Evolutionary conservation across 148 eudicot species (phyloP).

Genomic region (Pouteria glomerata): DNA sequence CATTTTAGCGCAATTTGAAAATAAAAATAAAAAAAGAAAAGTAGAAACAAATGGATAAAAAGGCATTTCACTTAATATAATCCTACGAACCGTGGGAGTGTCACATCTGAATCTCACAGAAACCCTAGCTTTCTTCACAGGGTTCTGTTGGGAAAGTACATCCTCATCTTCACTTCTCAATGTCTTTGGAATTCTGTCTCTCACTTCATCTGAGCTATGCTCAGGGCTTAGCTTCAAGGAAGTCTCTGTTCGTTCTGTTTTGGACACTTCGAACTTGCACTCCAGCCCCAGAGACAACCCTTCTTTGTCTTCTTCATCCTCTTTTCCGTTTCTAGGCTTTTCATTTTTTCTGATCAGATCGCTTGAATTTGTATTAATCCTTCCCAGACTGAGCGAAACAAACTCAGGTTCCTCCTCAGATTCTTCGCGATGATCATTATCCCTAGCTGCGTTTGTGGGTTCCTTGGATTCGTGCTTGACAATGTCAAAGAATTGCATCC

Average conservation of each 20-base stretch:
- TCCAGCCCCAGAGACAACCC: constrained; percentile 54
- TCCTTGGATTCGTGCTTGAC: constrained; percentile 27
- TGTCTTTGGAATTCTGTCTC: constrained; percentile 22
- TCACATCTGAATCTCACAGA: constrained; percentile 88
- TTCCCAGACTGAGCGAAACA: constrained; percentile 73
- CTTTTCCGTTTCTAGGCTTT: constrained; percentile 4
- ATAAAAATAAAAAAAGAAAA: too few species aligned
- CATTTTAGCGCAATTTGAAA: too few species aligned
- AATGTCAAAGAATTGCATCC: constrained; percentile 44
- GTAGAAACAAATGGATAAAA: too few species aligned
- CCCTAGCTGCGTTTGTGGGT: constrained; percentile 2
- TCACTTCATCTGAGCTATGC: constrained; percentile 42
- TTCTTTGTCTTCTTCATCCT: constrained; percentile 18
- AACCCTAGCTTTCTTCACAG: constrained; percentile 77
- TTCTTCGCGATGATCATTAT: neutral
- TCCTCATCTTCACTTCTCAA: constrained; percentile 45
- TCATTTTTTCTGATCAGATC: constrained; percentile 21
- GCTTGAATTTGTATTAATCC: constrained; percentile 39
- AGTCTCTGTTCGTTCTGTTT: neutral
- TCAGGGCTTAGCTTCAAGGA: constrained; percentile 34
- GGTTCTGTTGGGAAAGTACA: constrained; percentile 61
- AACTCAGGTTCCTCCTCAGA: constrained; percentile 32
- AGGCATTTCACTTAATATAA: too few species aligned
- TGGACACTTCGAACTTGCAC: constrained; percentile 30
- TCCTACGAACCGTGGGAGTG: constrained; percentile 81